Base-by-base conservation (phyloP, 768 basidiomycete genomes). In the Nidula microcarpa region DNA sequence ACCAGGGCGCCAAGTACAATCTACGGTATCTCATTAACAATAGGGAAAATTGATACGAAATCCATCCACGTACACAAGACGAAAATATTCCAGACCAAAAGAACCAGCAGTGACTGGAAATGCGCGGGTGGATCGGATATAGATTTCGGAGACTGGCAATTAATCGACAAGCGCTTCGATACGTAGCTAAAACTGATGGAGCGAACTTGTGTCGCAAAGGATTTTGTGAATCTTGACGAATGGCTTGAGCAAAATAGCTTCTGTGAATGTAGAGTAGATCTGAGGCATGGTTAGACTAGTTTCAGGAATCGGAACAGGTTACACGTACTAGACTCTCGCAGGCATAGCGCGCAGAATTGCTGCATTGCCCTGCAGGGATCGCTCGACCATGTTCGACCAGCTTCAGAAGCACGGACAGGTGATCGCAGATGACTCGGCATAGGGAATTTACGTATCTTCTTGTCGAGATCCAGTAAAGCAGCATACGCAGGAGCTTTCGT, bases 31-130 rank as follows among this genome's bases (percentile, higher is more conserved):
- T 13, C 18, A 30, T 32, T 6, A 41, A 36, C 1, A 47, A 16
- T 7, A 23, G 11, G 36, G 33, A 5, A 45, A 37, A 8, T 50
- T 5, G 39, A 43, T 47, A 71, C 75, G 47, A 58, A 23, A 23
- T 23, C 23, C 23, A 23, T 23, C 23, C 23, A 23, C 23, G 23
- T 23, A 81, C 80, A 51, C 78, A 78, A 14, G 80, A 68, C 2
- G 78, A 76, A 54, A 77, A 80, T 44, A 77, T 61, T 1, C 68
- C 67, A 0, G 78, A 75, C 80, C 81, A 82, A 61, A 80, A 80
- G 57, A 72, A 78, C 77, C 80, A 81, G 7, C 67, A 61, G 37
- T 64, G 58, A 23, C 69, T 60, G 6, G 69, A 62, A 3, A 67
- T 61, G 9, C 50, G 57, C 9, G 71, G 72, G 59, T 77, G 72